Evolutionary conservation across 352 stramenopile species (phyloP), one percentile per base, ranked within the genome.

Genomic region (Chrysophaeum taylorii): DNA sequence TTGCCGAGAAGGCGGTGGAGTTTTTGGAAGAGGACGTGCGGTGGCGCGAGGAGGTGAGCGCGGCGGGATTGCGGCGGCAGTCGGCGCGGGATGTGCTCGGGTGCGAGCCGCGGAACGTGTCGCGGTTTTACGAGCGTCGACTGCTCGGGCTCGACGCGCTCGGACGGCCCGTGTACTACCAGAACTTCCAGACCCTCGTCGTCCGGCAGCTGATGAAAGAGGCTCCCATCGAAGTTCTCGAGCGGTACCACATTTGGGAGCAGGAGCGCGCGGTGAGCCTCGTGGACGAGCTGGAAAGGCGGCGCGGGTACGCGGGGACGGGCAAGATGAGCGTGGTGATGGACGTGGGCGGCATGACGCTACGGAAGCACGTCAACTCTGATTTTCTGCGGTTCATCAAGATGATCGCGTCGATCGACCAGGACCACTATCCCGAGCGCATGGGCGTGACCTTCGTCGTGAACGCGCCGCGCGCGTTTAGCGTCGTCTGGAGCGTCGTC

Each of bases 371-470:
- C 25, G 29, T 70, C 2, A 73, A 70, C 35, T 31, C 27, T 0
- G 69, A 73, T 31, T 54, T 48, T 23, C 35, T 73, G 7, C 14
- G 23, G 4, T 31, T 73, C 16, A 29, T 73, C 7, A 73, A 73
- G 57, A 41, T 25, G 45, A 38, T 69, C 2, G 41, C 69, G 36
- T 23, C 12, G 21, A 16, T 71, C 15, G 42, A 45, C 37, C 48
- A 70, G 37, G 23, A 57, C 54, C 69, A 73, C 70, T 91, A 88
- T 70, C 84, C 84, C 15, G 85, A 91, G 78, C 89, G 81, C 0
- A 84, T 91, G 81, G 78, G 80, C 54, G 81, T 78, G 71, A 87
- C 81, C 70, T 73, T 88, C 43, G 78, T 91, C 69, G 78, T 91
- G 43, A 91, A 91, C 75, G 79, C 77, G 14, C 85, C 85, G 23